Evolutionary conservation across 495 filamentous ascomycete genomes (phyloP).

Genomic region (Cryomyces minteri): DNA sequence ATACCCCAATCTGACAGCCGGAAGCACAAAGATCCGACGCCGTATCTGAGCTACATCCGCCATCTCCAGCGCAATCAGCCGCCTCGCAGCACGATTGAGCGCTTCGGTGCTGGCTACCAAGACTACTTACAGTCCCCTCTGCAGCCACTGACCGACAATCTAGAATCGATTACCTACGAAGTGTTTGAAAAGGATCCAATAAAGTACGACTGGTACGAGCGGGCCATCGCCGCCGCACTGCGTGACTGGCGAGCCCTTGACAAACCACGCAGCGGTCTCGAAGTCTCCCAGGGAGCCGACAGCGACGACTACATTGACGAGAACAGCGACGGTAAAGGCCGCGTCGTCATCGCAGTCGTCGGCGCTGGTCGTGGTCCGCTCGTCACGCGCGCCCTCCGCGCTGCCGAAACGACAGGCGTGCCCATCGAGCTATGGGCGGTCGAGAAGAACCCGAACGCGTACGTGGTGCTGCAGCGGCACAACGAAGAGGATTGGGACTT

Average conservation of each 20-base stretch:
- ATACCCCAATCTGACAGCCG: constrained; percentile 23
- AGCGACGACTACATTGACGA: too few species aligned
- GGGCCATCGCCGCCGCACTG: constrained; percentile 64
- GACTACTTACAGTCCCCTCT: constrained; percentile 90
- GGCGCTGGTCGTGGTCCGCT: constrained; percentile 85
- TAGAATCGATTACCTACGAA: constrained; percentile 95
- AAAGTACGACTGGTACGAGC: constrained; percentile 93
- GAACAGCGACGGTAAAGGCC: neutral
- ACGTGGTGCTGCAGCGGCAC: constrained; percentile 71
- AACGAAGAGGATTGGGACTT: constrained; percentile 63
- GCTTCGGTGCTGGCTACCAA: constrained; percentile 63
- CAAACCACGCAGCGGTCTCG: constrained; percentile 32
- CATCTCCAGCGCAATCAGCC: constrained; percentile 74
- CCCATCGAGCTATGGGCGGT: constrained; percentile 74
- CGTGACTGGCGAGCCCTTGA: constrained; percentile 54
- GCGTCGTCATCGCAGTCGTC: constrained; percentile 71
- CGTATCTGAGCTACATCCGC: constrained; percentile 64
- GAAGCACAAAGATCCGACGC: constrained; percentile 34
- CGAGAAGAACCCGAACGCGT: constrained; percentile 97
- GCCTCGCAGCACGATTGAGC: constrained; percentile 39
- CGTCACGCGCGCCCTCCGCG: too few species aligned
- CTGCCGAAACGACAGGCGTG: constrained; percentile 57
- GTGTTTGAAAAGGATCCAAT: constrained; percentile 97
- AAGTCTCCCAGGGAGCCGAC: too few species aligned
- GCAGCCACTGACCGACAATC: constrained; percentile 87